A percentile compares a stretch with the other conserved stretches of the same genome.
phyloP scores from a whole-genome alignment of 2,329 filamentous ascomycete genomes.

The Fusarium sp. region DNA sequence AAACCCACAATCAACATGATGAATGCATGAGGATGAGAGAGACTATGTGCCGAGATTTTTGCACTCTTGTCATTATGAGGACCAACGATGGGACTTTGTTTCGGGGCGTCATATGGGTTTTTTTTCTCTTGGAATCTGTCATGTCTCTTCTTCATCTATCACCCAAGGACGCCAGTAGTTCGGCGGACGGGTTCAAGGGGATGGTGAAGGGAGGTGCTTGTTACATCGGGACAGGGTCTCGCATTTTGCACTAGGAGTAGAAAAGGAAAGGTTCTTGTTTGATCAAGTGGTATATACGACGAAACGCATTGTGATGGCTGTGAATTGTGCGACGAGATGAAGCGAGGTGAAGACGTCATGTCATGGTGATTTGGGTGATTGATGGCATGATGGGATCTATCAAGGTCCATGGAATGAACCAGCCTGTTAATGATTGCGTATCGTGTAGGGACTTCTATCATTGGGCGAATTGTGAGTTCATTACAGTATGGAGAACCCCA shows the following conservation, averaged over 20 bases:
- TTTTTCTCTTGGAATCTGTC: constrained; percentile 2
- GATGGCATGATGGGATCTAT: not conserved
- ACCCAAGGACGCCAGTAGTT: constrained; percentile 45
- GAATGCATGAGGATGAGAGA: constrained; percentile 43
- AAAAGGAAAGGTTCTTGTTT: constrained; percentile 52
- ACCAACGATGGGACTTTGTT: constrained; percentile 10
- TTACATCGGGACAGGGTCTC: constrained; percentile 48
- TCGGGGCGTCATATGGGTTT: constrained; percentile 12
- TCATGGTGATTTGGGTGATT: not conserved
- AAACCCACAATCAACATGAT: constrained; percentile 46
- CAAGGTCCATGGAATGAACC: not conserved
- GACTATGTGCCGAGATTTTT: constrained; percentile 34
- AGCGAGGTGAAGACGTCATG: not conserved
- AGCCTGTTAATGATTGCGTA: not conserved
- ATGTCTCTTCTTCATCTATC: constrained; percentile 4
- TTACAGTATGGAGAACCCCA: not conserved
- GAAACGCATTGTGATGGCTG: not conserved
- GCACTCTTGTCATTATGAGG: constrained; percentile 16
- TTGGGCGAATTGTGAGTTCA: not conserved
- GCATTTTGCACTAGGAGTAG: constrained; percentile 53
- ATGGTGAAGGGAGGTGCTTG: constrained; percentile 45
- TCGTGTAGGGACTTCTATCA: not conserved
- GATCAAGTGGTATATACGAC: constrained; percentile 36
- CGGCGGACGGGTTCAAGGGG: constrained; percentile 39
- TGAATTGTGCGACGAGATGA: not conserved